phyloP scores from a whole-genome alignment of 208 protist genomes.

The Entamoeba invadens region DNA sequence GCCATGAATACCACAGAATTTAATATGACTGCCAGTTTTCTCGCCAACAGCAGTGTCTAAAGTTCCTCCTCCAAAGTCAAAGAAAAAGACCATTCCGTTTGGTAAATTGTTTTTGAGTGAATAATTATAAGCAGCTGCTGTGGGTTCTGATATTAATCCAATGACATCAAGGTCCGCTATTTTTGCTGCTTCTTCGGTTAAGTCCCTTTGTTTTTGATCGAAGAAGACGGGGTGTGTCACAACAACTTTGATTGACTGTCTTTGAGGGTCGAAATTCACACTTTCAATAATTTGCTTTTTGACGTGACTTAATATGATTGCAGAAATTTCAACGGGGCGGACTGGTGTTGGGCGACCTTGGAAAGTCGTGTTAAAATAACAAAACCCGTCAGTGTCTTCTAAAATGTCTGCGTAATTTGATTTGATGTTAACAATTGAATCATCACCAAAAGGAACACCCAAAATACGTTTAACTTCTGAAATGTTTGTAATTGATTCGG shows the following conservation, averaged over 20 bases:
- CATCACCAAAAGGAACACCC: too few species aligned
- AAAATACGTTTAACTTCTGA: too few species aligned
- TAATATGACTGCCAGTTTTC: conserved; percentile 67
- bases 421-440: too few species aligned
- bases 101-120: background rate
- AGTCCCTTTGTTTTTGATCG: conserved; percentile 22
- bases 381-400: too few species aligned
- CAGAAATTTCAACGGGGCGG: background rate
- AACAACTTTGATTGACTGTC: background rate
- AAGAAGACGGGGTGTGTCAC: conserved; percentile 26
- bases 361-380: too few species aligned
- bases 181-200: conserved; percentile 15
- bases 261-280: background rate
- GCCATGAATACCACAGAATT: conserved; percentile 41
- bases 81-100: background rate
- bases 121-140: conserved; percentile 28
- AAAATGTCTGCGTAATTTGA: too few species aligned
- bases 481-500: too few species aligned
- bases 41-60: conserved; percentile 92
- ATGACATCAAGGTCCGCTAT: conserved; percentile 28
- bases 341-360: too few species aligned
- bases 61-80: conserved; percentile 84
- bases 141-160: conserved; percentile 26
- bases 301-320: background rate
- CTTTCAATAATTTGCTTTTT: background rate